Percentiles rank a stretch among this genome's conserved stretches.
phyloP scores from a whole-genome alignment of 192 early-diverging fungal genomes.

The Mortierella claussenii region DNA sequence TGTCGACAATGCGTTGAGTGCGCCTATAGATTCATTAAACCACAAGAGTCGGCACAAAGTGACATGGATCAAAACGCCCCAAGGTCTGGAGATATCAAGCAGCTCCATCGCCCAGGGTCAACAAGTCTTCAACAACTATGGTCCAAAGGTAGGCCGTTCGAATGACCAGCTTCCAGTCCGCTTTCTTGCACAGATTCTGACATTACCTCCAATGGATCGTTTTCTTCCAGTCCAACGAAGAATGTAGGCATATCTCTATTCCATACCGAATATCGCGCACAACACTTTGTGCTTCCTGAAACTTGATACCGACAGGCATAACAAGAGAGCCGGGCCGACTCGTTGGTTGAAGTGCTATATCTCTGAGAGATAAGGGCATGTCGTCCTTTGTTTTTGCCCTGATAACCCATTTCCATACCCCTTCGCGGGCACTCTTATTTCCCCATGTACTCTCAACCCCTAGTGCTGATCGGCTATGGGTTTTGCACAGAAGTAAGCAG shows the following conservation, averaged over 20 bases:
- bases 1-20: not conserved
- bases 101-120: slow-evolving; percentile 50
- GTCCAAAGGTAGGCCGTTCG: slow-evolving; percentile 61
- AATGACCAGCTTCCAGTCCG: not conserved
- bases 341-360: not conserved
- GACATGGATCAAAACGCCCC: slow-evolving; percentile 61
- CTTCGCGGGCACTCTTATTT: too few species aligned
- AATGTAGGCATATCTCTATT: slow-evolving; percentile 55
- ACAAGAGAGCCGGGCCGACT: not conserved
- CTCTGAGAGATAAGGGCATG: not conserved
- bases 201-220: too few species aligned
- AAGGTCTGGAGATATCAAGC: slow-evolving; percentile 31
- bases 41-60: slow-evolving; percentile 66
- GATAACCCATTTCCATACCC: not conserved
- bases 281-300: not conserved
- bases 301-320: too few species aligned
- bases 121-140: slow-evolving; percentile 76
- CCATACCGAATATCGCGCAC: not conserved
- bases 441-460: too few species aligned
- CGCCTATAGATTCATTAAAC: slow-evolving; percentile 69
- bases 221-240: slow-evolving; percentile 77
- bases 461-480: slow-evolving; percentile 68
- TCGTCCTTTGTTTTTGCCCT: not conserved
- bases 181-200: not conserved
- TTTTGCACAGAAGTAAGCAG: slow-evolving; percentile 67